Base-by-base conservation (phyloP, 75 land plant genomes). In the Pinus tabuliformis region DNA sequence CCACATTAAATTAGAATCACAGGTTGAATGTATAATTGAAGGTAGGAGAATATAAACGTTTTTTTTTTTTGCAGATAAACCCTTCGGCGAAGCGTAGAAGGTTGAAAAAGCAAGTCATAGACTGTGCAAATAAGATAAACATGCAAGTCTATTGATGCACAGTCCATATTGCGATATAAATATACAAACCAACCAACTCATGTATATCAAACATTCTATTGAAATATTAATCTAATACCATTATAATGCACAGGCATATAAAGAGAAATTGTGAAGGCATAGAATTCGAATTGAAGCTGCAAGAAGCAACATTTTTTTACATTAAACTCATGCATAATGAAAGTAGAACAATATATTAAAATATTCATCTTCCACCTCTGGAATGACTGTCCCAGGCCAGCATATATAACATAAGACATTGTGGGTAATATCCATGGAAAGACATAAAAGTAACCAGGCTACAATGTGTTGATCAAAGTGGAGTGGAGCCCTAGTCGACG, bases 271-370 rank as follows among this genome's bases (percentile, higher is more conserved):
- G 5, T 26, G 16, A 30, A 64, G 68, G 37, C 17, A 33, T 64
- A 64, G 18, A 26, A 68, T 39, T 68, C 33, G 71, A 68, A 68
- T 37, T 68, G 71, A 68, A 68, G 71, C 71, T 68, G 45, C 71
- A 26, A 42, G 42, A 37, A n/a, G 71, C 71, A 68, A 52, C 45
- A 68, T 42, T 18, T 39, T 68, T 37, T 68, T 15, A 64, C 18
- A 16, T 39, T 33, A 33, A 64, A 17, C 20, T 33, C 39, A 33
- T 64, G 24, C 68, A 64, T 64, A 64, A 33, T 64, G 36, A 18
- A 64, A 64, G 42, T 16, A 64, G 39, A 63, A 30, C 30, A 64
- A 33, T 33, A 64, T 16, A 64, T 20, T 64, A 64, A 33, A 16
- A 64, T 45, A 64, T 22, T 68, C 71, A 37, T 68, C 52, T 68